Base-by-base conservation (phyloP, 2,329 filamentous ascomycete species). In the Ceratocystis harringtonii region DNA sequence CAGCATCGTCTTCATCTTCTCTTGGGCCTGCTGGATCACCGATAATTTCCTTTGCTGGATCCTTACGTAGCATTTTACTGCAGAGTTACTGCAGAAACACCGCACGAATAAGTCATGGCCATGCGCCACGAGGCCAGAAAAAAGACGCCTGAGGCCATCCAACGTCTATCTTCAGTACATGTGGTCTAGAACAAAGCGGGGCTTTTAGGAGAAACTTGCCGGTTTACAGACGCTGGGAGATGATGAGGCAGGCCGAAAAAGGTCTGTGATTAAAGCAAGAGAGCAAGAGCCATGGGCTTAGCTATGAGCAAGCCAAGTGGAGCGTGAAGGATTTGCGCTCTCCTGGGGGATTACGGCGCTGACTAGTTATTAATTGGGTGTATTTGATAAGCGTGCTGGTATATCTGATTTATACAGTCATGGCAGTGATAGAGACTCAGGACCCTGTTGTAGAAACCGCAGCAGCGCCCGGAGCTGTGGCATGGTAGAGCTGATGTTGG, bases 151-250 rank as follows among this genome's bases (percentile, higher is more conserved):
- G 22, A 41, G 30, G 63, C 41, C n/a, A 36, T 55, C 12, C 41
- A 32, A 48, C 10, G 55, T 30, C 17, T 19, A 25, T 30, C 12
- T 63, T 32, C 28, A 50, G 44, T 28, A 10, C 55, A 7, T n/a
- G 15, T 36, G 55, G 63, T 65, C 63, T 65, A 65, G 63, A 65
- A 65, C 63, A 61, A 61, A 50, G 57, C 50, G 44, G 22, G 36
- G 10, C 10, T 12, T 41, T 61, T 25, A 45, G 52, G 57, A 52
- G 55, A 57, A 30, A 52, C 41, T 50, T 58, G 30, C 28, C 55
- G 17, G 57, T 30, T 8, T 28, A n/a, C 25, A 44, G 22, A 30
- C 15, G 22, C 50, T 19, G 17, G 10, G 48, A 28, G 22, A 5
- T 12, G 50, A 30, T 2, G 36, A 36, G 63, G 50, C 52, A 55